Conservation (phyloP, 208 protist genomes). For the Balamuthia mandrillaris region DNA sequence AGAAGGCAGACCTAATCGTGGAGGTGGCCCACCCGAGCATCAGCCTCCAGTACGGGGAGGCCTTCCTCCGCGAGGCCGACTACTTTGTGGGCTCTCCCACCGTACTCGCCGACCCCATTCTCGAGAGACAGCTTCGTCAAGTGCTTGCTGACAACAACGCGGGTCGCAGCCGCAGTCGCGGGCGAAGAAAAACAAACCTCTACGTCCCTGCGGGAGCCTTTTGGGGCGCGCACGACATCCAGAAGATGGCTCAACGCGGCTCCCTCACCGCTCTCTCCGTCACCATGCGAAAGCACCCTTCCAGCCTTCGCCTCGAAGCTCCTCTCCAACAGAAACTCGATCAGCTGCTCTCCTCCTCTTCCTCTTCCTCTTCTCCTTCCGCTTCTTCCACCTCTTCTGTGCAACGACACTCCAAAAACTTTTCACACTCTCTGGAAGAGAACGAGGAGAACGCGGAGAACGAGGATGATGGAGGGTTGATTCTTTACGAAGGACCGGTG, state of each 20-base stretch:
- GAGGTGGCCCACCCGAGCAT: constrained; percentile 54
- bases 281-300: constrained; percentile 57
- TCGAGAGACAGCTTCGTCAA: background rate
- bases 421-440: background rate
- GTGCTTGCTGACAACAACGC: too few relatives aligned
- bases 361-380: too few relatives aligned
- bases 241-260: constrained; percentile 46
- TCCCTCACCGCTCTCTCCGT: constrained; percentile 32
- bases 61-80: constrained; percentile 31
- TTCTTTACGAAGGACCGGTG: constrained; percentile 51
- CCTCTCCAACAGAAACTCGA: background rate
- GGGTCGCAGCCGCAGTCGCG: too few relatives aligned
- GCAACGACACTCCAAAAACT: too few relatives aligned
- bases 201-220: constrained; percentile 52
- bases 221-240: constrained; percentile 56
- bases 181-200: too few relatives aligned
- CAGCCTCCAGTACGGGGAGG: constrained; percentile 5
- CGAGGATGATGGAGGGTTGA: background rate
- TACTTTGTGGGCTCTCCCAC: constrained; percentile 51
- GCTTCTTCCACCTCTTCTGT: too few relatives aligned
- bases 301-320: background rate
- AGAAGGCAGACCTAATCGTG: constrained; percentile 43
- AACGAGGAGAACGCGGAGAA: background rate
- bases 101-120: constrained; percentile 31
- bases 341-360: background rate